A percentile compares a stretch with the other conserved stretches of the same genome.
phyloP scores from a whole-genome alignment of 805 yeast species.

The Candida khao-thaluensis region DNA sequence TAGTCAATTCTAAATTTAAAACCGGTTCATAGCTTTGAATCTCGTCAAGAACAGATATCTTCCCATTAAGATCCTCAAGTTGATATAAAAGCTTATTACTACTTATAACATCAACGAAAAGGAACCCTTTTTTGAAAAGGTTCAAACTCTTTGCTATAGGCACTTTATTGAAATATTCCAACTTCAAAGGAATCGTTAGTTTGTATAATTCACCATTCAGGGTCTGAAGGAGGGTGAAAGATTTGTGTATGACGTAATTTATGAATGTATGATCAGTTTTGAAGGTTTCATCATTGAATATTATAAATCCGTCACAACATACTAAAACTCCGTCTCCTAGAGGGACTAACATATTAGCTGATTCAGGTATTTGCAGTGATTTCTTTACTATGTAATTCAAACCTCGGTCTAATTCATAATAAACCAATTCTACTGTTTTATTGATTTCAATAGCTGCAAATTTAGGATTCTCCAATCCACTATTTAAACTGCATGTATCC shows the following conservation, averaged over 20 bases:
- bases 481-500: constrained; percentile 60
- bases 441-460: constrained; percentile 80
- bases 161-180: constrained; percentile 75
- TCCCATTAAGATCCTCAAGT: constrained; percentile 70
- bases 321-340: constrained; percentile 68
- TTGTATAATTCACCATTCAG: constrained; percentile 75
- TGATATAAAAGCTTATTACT: constrained; percentile 73
- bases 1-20: constrained; percentile 15
- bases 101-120: constrained; percentile 63
- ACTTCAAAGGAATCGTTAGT: constrained; percentile 47
- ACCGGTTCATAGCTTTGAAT: constrained; percentile 17
- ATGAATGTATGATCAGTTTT: constrained; percentile 30
- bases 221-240: constrained; percentile 71
- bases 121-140: constrained; percentile 71
- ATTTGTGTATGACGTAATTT: constrained; percentile 60
- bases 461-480: constrained; percentile 76
- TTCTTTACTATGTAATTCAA: constrained; percentile 68
- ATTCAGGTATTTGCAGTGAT: constrained; percentile 19
- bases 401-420: constrained; percentile 84
- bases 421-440: constrained; percentile 41
- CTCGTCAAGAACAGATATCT: constrained; percentile 7
- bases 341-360: constrained; percentile 55
- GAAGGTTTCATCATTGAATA: constrained; percentile 41
- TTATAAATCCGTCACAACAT: constrained; percentile 55
- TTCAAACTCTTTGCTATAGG: constrained; percentile 55